phyloP scores from a whole-genome alignment of 2,329 filamentous ascomycete genomes.

The Penicillium corylophilum region DNA sequence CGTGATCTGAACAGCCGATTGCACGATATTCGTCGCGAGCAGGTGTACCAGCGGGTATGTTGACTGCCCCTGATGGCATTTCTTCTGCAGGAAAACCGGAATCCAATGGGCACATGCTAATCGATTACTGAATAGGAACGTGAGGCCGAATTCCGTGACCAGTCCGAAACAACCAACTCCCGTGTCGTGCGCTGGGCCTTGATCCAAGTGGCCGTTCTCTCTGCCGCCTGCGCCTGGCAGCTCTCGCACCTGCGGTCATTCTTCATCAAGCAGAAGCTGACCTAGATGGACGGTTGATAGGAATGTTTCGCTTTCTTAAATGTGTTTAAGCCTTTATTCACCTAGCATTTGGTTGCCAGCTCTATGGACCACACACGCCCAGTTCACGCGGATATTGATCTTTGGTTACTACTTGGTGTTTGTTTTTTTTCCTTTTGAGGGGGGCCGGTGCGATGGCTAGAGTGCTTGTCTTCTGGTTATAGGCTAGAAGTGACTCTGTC shows the following conservation, averaged over 20 bases:
- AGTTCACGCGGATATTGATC: conserved; percentile 16
- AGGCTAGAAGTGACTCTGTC: background rate
- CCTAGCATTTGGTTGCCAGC: conserved; percentile 21
- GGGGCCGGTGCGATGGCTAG: background rate
- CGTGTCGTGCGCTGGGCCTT: conserved; percentile 93
- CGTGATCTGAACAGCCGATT: conserved; percentile 84
- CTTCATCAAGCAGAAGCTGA: conserved; percentile 99
- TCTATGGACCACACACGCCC: conserved; percentile 12
- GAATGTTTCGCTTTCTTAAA: conserved; percentile 3
- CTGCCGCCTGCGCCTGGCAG: conserved; percentile 92
- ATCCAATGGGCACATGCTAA: background rate
- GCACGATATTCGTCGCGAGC: conserved; percentile 86
- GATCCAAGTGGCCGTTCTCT: conserved; percentile 81
- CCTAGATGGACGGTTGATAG: conserved; percentile 51
- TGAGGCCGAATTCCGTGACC: conserved; percentile 96
- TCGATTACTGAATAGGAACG: conserved; percentile 65
- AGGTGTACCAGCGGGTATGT: conserved; percentile 88
- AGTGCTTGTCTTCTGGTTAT: background rate
- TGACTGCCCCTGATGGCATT: background rate
- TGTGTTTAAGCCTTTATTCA: conserved; percentile 16
- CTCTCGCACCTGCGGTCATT: conserved; percentile 91
- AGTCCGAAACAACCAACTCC: conserved; percentile 88
- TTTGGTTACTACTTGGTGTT: conserved; percentile 8
- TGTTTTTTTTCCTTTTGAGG: conserved; percentile 2
- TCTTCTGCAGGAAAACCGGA: background rate